These are phyloP conservation scores for Phytophthora macrochlamydospora DNA, from an alignment of 352 stramenopile genomes.

Conservation along the genomic window DNA sequence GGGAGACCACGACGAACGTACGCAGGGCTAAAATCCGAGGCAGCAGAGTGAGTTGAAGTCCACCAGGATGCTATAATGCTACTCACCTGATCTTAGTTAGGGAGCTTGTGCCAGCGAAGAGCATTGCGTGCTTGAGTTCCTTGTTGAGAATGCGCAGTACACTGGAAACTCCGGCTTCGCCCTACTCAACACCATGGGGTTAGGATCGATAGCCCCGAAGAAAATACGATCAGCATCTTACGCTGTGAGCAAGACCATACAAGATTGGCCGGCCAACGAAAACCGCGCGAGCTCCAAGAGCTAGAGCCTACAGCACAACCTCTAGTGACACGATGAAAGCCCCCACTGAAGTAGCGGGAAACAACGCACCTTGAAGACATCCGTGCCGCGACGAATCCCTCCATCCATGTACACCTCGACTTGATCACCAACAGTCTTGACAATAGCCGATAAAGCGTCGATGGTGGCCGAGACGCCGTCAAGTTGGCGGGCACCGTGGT, in stretches of 20 bases:
- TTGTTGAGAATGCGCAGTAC: conserved; percentile 91
- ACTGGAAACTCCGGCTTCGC: conserved; percentile 84
- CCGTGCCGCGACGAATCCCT: conserved; percentile 94
- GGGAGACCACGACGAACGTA: conserved; percentile 30
- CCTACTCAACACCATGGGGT: conserved; percentile 23
- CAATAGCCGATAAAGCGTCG: conserved; percentile 91
- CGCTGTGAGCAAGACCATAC: conserved; percentile 92
- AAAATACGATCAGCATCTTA: conserved; percentile 26
- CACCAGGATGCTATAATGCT: background rate
- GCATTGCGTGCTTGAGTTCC: conserved; percentile 93
- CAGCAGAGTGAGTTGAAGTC: no score
- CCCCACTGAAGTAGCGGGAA: conserved; percentile 4
- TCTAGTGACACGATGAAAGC: conserved; percentile 15
- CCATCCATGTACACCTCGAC: conserved; percentile 94
- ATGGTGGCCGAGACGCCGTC: conserved; percentile 91
- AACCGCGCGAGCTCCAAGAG: conserved; percentile 92
- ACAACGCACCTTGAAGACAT: conserved; percentile 91
- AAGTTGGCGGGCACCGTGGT: conserved; percentile 93
- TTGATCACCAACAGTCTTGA: conserved; percentile 76
- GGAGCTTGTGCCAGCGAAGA: conserved; percentile 66
- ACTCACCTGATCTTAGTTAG: conserved; percentile 67
- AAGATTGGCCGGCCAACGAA: conserved; percentile 95
- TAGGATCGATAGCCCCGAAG: background rate
- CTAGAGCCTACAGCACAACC: conserved; percentile 42
- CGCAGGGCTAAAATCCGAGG: conserved; percentile 10